These are phyloP conservation scores for Talaromyces nanjingensis DNA, from an alignment of 495 filamentous ascomycete genomes.

Conservation along the genomic window DNA sequence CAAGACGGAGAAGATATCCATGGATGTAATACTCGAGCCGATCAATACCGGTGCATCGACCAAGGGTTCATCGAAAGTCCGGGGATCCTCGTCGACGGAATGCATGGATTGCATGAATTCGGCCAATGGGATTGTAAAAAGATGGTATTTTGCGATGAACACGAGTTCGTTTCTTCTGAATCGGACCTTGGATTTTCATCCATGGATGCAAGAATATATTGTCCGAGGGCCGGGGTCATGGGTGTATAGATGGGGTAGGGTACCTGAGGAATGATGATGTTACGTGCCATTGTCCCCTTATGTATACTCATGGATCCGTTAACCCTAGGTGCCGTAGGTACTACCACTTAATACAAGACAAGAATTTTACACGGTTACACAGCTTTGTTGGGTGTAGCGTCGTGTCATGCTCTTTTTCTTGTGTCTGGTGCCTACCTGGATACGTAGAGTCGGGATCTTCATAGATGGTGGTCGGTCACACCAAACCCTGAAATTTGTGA, in stretches of 20 bases:
- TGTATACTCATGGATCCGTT: background rate
- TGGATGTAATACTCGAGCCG: background rate
- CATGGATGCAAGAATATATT: background rate
- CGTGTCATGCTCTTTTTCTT: background rate
- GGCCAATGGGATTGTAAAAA: background rate
- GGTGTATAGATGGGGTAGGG: background rate
- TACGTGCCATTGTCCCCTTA: background rate
- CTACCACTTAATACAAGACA: background rate
- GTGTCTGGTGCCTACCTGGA: too few relatives aligned
- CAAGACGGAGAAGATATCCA: background rate
- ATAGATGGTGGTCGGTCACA: background rate
- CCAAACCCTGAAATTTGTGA: background rate
- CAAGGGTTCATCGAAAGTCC: background rate
- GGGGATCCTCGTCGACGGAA: background rate
- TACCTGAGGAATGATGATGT: background rate
- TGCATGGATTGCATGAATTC: background rate
- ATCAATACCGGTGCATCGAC: background rate
- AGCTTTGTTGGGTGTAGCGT: background rate
- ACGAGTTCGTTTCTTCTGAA: background rate
- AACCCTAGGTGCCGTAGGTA: background rate
- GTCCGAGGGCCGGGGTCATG: background rate
- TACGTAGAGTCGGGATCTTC: background rate
- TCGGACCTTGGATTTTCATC: background rate
- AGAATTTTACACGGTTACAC: background rate
- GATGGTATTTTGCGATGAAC: background rate